Percentiles rank a stretch among this genome's conserved stretches.
Conservation (phyloP, 2,329 filamentous ascomycete species). For the Juglanconis oblonga region DNA sequence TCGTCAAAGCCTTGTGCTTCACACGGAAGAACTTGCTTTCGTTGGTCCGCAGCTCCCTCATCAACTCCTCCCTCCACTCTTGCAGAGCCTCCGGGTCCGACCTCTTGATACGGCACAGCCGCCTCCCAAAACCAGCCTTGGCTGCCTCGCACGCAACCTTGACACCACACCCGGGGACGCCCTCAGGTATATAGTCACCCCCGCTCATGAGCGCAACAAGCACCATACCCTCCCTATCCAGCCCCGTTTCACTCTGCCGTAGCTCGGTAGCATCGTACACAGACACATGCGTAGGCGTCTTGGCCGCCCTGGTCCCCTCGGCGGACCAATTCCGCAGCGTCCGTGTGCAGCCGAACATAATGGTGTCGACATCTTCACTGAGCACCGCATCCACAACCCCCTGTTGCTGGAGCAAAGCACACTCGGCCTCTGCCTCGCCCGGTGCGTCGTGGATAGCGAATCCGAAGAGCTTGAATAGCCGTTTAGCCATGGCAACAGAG, state of each 20-base stretch:
- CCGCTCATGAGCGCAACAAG: conserved; percentile 92
- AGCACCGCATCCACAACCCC: conserved; percentile 90
- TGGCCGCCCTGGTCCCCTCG: conserved; percentile 61
- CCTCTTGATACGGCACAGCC: conserved; percentile 64
- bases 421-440: conserved; percentile 95
- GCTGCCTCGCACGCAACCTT: conserved; percentile 90
- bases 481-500: conserved; percentile 74
- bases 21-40: conserved; percentile 76
- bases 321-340: conserved; percentile 82
- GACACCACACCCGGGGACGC: conserved; percentile 81
- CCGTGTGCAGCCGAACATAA: conserved; percentile 89
- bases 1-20: conserved; percentile 68
- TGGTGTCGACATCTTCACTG: conserved; percentile 93
- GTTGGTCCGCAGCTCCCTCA: conserved; percentile 78
- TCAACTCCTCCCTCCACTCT: conserved; percentile 69
- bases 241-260: conserved; percentile 46
- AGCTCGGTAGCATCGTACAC: conserved; percentile 68
- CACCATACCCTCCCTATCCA: conserved; percentile 88
- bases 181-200: conserved; percentile 88
- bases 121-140: conserved; percentile 77
- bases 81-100: conserved; percentile 58
- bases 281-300: conserved; percentile 79
- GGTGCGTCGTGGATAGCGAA: conserved; percentile 84
- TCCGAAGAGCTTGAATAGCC: conserved; percentile 78
- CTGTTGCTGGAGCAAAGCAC: conserved; percentile 76